Evolutionary conservation across 345 rosid genomes (phyloP), one percentile per base, ranked within the genome.

Genomic region (Euphorbia pulcherrima): DNA sequence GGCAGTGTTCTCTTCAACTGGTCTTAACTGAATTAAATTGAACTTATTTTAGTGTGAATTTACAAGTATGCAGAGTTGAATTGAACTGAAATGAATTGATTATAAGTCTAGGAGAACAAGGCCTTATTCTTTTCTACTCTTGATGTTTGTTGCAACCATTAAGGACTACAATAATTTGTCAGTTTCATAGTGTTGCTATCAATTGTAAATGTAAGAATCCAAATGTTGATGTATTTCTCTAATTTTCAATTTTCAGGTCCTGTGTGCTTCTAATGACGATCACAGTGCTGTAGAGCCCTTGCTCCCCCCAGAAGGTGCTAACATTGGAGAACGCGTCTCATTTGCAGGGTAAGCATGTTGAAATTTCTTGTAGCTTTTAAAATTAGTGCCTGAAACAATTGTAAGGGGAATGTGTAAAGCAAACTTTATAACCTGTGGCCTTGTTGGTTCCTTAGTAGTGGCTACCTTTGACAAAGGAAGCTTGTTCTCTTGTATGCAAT

Each of bases 221-320:
- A n/a, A n/a, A 37, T 27, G 33, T 9, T 17, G n/a, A 29, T 33
- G 11, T 8, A 3, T 72, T 12, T 67, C 52, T 68, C 7, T 58
- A 67, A 54, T 74, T 73, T 26, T 30, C 53, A 23, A 60, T 28
- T 63, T 40, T 62, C 85, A 94, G 97, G 95, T 94, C 51, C 90
- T 89, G 10, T 94, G 95, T 79, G 95, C 99, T 78, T 91, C 97
- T 40, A 89, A 56, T 58, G 92, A 86, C 77, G 97, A 91, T 72
- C 97, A 90, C 79, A 77, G 88, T 0, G 63, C 67, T 24, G 96
- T 88, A 23, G 95, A 94, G 69, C 97, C 99, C 21, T 73, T 94
- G 82, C 79, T 86, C 5, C 91, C 96, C 59, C 97, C 97, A 74
- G 95, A 82, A 74, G 91, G 90, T 17, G 89, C 91, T 29, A 81